Evolutionary conservation across 2,329 filamentous ascomycete species (phyloP), one percentile per base, ranked within the genome.

Genomic region (Aspergillus phoenicis): DNA sequence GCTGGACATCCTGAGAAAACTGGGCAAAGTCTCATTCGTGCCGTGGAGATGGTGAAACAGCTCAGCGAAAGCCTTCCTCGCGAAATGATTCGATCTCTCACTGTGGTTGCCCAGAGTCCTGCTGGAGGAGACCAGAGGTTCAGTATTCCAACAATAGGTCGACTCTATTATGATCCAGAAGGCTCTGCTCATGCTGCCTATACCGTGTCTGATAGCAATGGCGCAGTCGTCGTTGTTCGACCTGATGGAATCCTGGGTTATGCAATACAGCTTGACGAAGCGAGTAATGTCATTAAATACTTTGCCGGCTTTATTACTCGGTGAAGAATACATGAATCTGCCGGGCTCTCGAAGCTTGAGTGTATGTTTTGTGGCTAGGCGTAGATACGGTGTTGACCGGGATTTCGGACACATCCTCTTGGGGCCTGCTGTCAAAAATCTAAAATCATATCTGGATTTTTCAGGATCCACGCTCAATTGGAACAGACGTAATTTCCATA

Each of bases 101-200:
- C 61, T 2, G 17, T 58, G 15, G 45, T 63, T n/a, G 51, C 49
- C 2, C 51, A 58, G 7, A 49, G 41, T 8, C 22, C 54, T 2
- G 22, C 48, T 10, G 48, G 54, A 20, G 52, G 59, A 3, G 59
- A 60, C 38, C 26, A 26, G 38, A n/a, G 54, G 8, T 59, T 61
- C 11, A 28, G 26, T 26, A 52, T 49, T 10, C 38, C 58, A 1
- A 57, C 8, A 10, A 36, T 61, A 10, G 61, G 61, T 7, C 15
- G 55, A 11, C 2, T 43, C 7, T 59, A 58, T 30, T 63, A 54
- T 53, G 61, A 63, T 15, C 38, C 36, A 15, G 55, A 63, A 5
- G 33, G 59, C 8, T 51, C 45, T 5, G 59, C 58, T 5, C 61
- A 63, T 52, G n/a, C 39, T 26, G 49, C 36, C 10, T 63, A 63